A percentile compares a stretch with the other conserved stretches of the same genome.
phyloP scores from a whole-genome alignment of 352 stramenopile species.

The Globisporangium alternatum region DNA sequence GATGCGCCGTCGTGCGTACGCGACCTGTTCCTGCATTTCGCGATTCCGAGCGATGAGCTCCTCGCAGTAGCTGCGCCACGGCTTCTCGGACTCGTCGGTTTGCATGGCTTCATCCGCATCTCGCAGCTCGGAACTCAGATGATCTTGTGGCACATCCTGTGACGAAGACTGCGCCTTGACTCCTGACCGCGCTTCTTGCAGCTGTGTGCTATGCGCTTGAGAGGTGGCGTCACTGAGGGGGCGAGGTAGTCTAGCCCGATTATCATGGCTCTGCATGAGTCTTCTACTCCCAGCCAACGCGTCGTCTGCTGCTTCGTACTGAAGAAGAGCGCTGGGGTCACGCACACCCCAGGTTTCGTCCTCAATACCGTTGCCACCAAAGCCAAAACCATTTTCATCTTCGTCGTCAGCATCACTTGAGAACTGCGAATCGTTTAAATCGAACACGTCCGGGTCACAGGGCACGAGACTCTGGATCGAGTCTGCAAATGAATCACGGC shows the following conservation, averaged over 20 bases:
- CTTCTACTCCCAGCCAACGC: background rate
- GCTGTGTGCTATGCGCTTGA: background rate
- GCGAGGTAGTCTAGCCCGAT: background rate
- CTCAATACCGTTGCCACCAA: background rate
- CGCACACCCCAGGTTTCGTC: slow-evolving; percentile 25
- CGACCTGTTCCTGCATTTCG: slow-evolving; percentile 76
- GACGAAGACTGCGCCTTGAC: background rate
- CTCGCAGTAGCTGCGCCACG: slow-evolving; percentile 73
- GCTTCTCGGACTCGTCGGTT: slow-evolving; percentile 30
- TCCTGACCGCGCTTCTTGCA: background rate
- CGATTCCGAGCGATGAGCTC: slow-evolving; percentile 69
- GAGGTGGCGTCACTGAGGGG: background rate
- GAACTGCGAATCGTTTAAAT: slow-evolving; percentile 18
- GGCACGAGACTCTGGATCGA: background rate
- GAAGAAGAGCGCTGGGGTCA: slow-evolving; percentile 22
- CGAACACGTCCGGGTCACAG: slow-evolving; percentile 13
- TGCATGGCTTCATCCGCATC: slow-evolving; percentile 6
- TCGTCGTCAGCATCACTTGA: slow-evolving; percentile 14
- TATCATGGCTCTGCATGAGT: background rate
- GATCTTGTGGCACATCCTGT: no score
- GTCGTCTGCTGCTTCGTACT: slow-evolving; percentile 24
- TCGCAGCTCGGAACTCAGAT: background rate
- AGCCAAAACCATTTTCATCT: slow-evolving; percentile 14
- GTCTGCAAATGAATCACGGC: background rate
- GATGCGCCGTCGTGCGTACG: slow-evolving; percentile 54